These are phyloP conservation scores for Bipolaris sorokiniana DNA, from an alignment of 2,329 filamentous ascomycete genomes.

Conservation along the genomic window DNA sequence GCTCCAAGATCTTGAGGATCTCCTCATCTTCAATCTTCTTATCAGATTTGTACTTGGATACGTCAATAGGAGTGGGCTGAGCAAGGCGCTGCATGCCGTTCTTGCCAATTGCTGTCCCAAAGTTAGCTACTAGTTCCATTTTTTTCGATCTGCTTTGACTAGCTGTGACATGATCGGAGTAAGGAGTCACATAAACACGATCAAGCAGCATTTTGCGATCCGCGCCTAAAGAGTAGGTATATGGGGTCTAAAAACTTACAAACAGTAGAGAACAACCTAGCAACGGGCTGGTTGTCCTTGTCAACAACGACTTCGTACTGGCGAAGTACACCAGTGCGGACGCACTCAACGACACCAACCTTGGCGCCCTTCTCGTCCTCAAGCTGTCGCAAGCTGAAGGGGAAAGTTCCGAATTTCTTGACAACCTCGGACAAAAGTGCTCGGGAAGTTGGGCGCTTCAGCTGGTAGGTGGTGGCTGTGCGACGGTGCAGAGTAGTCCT, in stretches of 20 bases:
- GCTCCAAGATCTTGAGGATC: conserved; percentile 90
- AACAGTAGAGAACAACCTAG: conserved; percentile 86
- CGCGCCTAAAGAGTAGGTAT: background rate
- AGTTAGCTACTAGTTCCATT: conserved; percentile 18
- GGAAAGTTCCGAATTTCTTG: conserved; percentile 97
- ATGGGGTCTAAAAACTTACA: conserved; percentile 67
- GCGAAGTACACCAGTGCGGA: conserved; percentile 87
- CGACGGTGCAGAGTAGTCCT: conserved; percentile 89
- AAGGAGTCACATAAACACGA: background rate
- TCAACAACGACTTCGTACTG: conserved; percentile 97
- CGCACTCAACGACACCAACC: conserved; percentile 96
- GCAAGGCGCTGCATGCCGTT: conserved; percentile 90
- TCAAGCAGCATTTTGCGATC: conserved; percentile 2
- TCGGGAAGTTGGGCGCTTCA: conserved; percentile 93
- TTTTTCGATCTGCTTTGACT: background rate
- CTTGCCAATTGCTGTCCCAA: conserved; percentile 83
- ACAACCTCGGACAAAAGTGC: conserved; percentile 92
- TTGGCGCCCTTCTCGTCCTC: conserved; percentile 95
- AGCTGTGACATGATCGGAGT: background rate
- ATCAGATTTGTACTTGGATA: conserved; percentile 86
- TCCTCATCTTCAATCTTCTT: conserved; percentile 99
- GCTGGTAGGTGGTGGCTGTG: conserved; percentile 85
- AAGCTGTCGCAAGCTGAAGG: conserved; percentile 95
- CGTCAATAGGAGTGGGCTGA: conserved; percentile 74
- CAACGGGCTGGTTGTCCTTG: conserved; percentile 85